Conservation (phyloP, 129 eudicot species). For the Artemisia annua region DNA sequence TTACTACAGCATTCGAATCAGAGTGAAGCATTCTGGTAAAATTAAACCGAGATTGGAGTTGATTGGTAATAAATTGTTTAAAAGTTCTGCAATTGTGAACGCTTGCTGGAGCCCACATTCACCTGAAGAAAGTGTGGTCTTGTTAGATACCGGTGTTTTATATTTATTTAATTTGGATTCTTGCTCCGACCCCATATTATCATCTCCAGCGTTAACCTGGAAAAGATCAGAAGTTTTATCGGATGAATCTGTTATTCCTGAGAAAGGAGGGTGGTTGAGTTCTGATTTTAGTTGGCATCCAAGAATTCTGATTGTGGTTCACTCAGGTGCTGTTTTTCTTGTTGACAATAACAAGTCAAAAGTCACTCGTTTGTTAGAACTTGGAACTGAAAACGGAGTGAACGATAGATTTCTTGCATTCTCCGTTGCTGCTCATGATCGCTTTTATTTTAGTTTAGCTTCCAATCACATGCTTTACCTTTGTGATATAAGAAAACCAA, state of each 20-base stretch:
- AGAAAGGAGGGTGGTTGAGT: conserved; percentile 55
- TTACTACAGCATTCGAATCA: conserved; percentile 47
- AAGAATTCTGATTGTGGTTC: conserved; percentile 59
- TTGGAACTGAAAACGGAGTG: not conserved
- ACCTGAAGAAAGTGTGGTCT: conserved; percentile 55
- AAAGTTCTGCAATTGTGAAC: conserved; percentile 40
- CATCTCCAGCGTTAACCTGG: conserved; percentile 28
- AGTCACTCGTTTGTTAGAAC: conserved; percentile 48
- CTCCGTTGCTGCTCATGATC: conserved; percentile 52
- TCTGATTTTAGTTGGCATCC: conserved; percentile 92
- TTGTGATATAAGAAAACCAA: conserved; percentile 72
- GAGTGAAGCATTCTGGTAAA: conserved; percentile 10
- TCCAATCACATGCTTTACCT: conserved; percentile 51
- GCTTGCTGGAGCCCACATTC: conserved; percentile 91
- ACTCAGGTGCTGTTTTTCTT: conserved; percentile 45
- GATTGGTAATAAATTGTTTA: conserved; percentile 38
- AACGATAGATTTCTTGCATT: conserved; percentile 57
- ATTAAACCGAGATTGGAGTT: conserved; percentile 31
- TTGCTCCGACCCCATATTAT: not conserved
- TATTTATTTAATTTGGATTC: conserved; percentile 61
- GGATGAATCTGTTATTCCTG: conserved; percentile 32
- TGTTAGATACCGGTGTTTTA: conserved; percentile 61
- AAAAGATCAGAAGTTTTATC: conserved; percentile 32
- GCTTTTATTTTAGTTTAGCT: conserved; percentile 48
- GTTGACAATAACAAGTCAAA: conserved; percentile 50